Percentiles rank a stretch among this genome's conserved stretches.
Evolutionary conservation across 1,139 yeast genomes (phyloP).

Genomic region (Debaryomyces subglobosus): DNA sequence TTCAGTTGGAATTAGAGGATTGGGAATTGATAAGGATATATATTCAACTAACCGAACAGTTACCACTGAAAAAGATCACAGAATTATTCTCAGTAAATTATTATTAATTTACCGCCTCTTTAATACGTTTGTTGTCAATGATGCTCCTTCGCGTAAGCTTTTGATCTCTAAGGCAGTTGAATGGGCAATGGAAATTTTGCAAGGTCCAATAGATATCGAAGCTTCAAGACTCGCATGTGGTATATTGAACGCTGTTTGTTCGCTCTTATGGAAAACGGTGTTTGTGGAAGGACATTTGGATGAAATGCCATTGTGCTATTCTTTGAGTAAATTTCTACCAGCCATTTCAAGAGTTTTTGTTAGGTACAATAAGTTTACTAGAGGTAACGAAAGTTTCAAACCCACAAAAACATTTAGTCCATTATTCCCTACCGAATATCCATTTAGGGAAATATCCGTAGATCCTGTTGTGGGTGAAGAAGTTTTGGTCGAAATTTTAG

Average conservation of each 20-base stretch:
- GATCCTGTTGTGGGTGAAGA: conserved; percentile 79
- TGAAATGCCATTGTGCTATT: conserved; percentile 42
- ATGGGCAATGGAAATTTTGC: conserved; percentile 66
- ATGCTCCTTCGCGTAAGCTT: conserved; percentile 38
- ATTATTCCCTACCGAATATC: conserved; percentile 69
- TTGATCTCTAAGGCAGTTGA: conserved; percentile 56
- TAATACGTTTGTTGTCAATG: conserved; percentile 46
- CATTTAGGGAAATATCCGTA: conserved; percentile 66
- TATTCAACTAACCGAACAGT: conserved; percentile 31
- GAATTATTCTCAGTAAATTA: conserved; percentile 58
- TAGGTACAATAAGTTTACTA: conserved; percentile 56
- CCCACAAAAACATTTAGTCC: conserved; percentile 66
- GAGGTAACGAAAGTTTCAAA: conserved; percentile 53
- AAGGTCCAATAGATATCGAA: conserved; percentile 56
- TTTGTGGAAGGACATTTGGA: conserved; percentile 25
- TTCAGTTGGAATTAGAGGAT: conserved; percentile 57
- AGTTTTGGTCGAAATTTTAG: conserved; percentile 68
- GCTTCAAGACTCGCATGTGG: conserved; percentile 67
- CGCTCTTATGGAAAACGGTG: conserved; percentile 37
- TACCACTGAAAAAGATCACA: conserved; percentile 47
- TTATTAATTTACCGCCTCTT: conserved; percentile 62
- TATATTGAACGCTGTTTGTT: conserved; percentile 54
- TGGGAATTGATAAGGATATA: conserved; percentile 46
- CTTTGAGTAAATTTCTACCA: conserved; percentile 55
- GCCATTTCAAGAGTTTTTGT: conserved; percentile 54